Conservation (phyloP, 2,329 filamentous ascomycete species). For the Ophiocordyceps camponoti-floridani region DNA sequence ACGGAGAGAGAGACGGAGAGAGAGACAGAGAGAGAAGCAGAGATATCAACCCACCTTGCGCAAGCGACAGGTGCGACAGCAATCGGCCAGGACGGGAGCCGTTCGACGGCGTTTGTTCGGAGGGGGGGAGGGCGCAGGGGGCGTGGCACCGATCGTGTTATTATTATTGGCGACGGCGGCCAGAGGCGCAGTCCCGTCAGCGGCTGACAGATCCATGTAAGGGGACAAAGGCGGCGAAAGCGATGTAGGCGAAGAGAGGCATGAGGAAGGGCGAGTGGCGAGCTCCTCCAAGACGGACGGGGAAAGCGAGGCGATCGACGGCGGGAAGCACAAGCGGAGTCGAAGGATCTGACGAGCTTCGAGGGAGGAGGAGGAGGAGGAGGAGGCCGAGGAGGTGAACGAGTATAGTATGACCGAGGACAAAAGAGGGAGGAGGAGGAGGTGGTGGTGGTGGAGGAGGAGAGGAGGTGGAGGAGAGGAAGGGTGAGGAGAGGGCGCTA, state of each 20-base stretch:
- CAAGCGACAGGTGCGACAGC: conserved; percentile 19
- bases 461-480: neutral
- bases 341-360: neutral
- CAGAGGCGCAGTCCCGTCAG: conserved; percentile 2
- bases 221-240: conserved; percentile 1
- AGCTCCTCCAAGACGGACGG: neutral
- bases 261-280: conserved; percentile 2
- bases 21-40: neutral
- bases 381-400: neutral
- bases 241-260: conserved; percentile 2
- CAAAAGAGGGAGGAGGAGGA: neutral
- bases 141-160: neutral
- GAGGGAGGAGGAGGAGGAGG: neutral
- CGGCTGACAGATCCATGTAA: conserved; percentile 4
- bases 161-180: neutral
- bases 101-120: conserved; percentile 15
- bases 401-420: too few species aligned
- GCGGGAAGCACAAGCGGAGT: too few species aligned
- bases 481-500: neutral
- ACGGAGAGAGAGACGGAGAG: neutral
- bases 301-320: neutral
- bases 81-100: conserved; percentile 10
- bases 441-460: neutral
- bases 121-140: conserved; percentile 6
- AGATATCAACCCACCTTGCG: conserved; percentile 13